These are phyloP conservation scores for Naematelia aurantialba DNA, from an alignment of 768 basidiomycete species.

Conservation along the genomic window DNA sequence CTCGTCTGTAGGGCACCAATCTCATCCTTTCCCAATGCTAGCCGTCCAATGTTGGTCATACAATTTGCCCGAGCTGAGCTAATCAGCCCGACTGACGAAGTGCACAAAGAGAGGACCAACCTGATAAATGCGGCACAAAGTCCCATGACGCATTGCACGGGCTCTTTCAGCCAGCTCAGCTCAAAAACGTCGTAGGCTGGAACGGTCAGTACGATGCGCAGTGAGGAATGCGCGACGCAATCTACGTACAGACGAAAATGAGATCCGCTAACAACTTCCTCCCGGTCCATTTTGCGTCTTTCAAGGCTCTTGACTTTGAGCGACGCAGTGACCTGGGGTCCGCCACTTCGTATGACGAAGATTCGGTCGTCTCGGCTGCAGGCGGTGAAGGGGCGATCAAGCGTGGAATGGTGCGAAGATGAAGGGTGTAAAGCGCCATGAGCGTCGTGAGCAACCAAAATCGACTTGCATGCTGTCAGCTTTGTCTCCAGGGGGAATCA, in stretches of 20 bases:
- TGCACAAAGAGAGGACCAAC: constrained; percentile 10
- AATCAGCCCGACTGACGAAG: background rate
- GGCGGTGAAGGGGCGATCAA: constrained; percentile 1
- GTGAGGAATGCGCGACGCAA: background rate
- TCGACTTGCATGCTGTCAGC: constrained; percentile 22
- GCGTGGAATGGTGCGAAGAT: constrained; percentile 32
- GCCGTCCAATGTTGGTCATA: constrained; percentile 36
- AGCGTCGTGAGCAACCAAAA: constrained; percentile 43
- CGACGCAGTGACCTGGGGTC: background rate
- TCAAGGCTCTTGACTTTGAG: constrained; percentile 5
- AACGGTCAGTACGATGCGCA: background rate
- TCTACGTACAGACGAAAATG: constrained; percentile 38
- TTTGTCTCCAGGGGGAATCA: background rate
- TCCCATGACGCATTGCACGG: constrained; percentile 40
- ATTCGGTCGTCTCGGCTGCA: background rate
- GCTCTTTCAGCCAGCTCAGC: constrained; percentile 34
- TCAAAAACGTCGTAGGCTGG: constrained; percentile 44
- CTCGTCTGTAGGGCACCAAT: no score
- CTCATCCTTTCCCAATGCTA: constrained; percentile 32
- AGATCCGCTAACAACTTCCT: constrained; percentile 41
- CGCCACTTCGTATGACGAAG: background rate
- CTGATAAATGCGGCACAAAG: constrained; percentile 36
- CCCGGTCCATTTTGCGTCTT: constrained; percentile 34
- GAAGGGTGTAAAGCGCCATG: constrained; percentile 37
- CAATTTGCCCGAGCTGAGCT: constrained; percentile 30